Evolutionary conservation across 2,329 filamentous ascomycete genomes (phyloP), one percentile per base, ranked within the genome.

Genomic region (Stachybotrys chlorohalonatus): DNA sequence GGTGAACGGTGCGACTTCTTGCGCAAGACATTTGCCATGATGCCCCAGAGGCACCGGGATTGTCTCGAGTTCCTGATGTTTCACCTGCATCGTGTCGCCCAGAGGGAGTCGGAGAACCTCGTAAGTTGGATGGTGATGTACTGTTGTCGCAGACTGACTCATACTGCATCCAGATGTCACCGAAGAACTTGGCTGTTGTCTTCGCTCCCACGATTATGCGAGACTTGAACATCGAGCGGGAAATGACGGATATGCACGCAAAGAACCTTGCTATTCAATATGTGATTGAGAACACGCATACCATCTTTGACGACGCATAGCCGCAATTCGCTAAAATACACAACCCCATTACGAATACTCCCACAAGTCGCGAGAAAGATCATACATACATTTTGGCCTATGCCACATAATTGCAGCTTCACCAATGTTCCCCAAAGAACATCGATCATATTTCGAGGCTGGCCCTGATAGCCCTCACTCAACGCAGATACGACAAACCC

Each of bases 141-240:
- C 15, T 46, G 15, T 49, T 6, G 53, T 51, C 36, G 6, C n/a
- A 17, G 31, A 31, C 62, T 68, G 53, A 68, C 54, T 24, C 13
- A 4, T 3, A 45, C 2, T 42, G 36, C 57, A 24, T 24, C 2
- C 24, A 89, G 84, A 99, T 99, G 94, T 96, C 90, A 30, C 89
- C 93, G 55, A 89, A 95, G 73, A 99, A 99, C 67, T 75, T 97
- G 57, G 91, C 94, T 4, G 94, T 99, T 47, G 94, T 99, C 45
- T 99, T 99, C 68, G 94, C 94, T 8, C 94, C 94, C 7, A 99
- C 94, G 1, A 95, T 99, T 63, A 95, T 99, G 90, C 84, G 93
- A 62, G 91, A 95, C 55, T 80, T 85, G 66, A 93, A 87, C 64
- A 82, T 97, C 57, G 90, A 95, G 69, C 85, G 91, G 57, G 94